These are phyloP conservation scores for Sphagnum magellanicum DNA, from an alignment of 228 moss, liverwort and hornwort genomes.

Conservation along the genomic window DNA sequence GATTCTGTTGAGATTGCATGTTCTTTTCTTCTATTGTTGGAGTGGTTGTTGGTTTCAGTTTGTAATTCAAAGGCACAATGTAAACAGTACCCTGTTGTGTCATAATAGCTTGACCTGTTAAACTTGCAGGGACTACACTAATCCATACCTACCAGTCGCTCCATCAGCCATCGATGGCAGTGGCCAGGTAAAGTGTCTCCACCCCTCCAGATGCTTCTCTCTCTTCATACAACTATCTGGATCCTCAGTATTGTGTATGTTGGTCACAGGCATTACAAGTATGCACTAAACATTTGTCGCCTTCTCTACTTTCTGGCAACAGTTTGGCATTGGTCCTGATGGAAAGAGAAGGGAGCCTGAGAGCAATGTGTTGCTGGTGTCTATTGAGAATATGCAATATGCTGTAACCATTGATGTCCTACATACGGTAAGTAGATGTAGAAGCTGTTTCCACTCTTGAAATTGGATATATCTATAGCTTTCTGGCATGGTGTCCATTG, in stretches of 20 bases:
- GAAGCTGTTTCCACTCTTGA: neutral
- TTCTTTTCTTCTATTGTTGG: no score
- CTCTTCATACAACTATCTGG: neutral
- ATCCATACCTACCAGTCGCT: slow-evolving; percentile 92
- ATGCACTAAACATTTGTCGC: neutral
- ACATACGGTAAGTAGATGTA: slow-evolving; percentile 56
- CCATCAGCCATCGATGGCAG: slow-evolving; percentile 97
- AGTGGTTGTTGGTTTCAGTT: neutral
- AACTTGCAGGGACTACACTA: slow-evolving; percentile 79
- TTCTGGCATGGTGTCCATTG: no score
- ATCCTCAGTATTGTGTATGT: neutral
- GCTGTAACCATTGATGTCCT: slow-evolving; percentile 97
- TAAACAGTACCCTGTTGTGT: neutral
- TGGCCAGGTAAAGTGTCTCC: slow-evolving; percentile 57
- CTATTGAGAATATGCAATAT: slow-evolving; percentile 99
- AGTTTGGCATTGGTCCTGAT: slow-evolving; percentile 95
- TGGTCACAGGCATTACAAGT: neutral
- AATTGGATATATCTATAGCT: no score
- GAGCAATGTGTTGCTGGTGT: slow-evolving; percentile 93
- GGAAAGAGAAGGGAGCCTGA: slow-evolving; percentile 97
- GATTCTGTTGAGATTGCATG: no score
- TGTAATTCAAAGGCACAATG: neutral
- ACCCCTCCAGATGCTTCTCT: neutral
- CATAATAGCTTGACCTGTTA: neutral
- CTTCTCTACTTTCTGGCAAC: slow-evolving; percentile 7